phyloP scores from a whole-genome alignment of 495 filamentous ascomycete species.

The Neurospora sp. region DNA sequence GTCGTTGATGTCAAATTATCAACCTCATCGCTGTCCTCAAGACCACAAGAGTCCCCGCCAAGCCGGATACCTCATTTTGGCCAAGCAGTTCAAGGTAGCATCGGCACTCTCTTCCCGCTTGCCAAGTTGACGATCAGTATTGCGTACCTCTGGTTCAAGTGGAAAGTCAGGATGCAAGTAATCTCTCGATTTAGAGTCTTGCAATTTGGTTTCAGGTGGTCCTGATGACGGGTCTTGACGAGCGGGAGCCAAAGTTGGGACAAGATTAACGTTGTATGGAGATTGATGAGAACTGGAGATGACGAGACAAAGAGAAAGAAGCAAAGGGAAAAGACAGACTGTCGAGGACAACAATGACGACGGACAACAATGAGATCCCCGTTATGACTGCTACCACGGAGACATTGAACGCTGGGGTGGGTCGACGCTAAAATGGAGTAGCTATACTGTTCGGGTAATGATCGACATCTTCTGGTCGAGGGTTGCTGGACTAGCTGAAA shows the following conservation, averaged over 20 bases:
- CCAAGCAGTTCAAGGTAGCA: not conserved
- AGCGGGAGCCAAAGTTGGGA: not conserved
- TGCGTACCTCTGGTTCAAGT: not conserved
- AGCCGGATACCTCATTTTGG: not conserved
- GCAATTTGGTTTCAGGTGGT: not conserved
- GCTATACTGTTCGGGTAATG: not conserved
- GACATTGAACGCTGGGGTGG: not conserved
- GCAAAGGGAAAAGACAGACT: not conserved
- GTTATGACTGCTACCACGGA: not conserved
- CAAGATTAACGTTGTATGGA: not conserved
- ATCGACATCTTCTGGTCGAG: not conserved
- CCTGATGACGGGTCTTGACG: not conserved
- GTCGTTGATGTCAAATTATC: not conserved
- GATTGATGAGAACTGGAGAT: not conserved
- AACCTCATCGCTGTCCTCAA: not conserved
- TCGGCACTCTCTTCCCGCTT: not conserved
- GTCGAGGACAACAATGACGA: not conserved
- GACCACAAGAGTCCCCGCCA: not conserved
- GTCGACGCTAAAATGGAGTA: not conserved
- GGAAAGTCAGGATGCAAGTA: not conserved
- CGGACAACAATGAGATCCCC: not conserved
- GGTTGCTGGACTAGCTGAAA: not conserved
- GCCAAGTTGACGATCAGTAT: not conserved
- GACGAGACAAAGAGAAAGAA: not conserved
- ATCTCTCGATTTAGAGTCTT: not conserved